Evolutionary conservation across 2,329 filamentous ascomycete genomes (phyloP).

Genomic region (Chaetomium olivaceum): DNA sequence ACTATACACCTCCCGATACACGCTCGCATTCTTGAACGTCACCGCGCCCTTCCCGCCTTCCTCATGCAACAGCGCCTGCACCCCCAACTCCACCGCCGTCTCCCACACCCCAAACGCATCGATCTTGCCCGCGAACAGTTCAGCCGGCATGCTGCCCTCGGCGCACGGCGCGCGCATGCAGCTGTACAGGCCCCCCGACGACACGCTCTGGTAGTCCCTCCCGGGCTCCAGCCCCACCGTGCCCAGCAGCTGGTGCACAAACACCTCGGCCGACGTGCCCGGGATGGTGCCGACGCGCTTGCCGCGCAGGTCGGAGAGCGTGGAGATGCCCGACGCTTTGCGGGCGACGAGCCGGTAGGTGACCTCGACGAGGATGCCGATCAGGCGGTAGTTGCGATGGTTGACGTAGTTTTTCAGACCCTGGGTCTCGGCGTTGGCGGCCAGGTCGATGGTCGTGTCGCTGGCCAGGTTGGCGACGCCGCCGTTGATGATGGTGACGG

Average conservation of each 20-base stretch:
- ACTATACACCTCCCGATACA: constrained; percentile 41
- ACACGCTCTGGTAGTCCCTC: constrained; percentile 36
- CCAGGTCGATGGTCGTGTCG: constrained; percentile 36
- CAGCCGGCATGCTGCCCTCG: constrained; percentile 34
- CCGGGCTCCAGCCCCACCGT: constrained; percentile 33
- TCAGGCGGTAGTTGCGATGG: constrained; percentile 37
- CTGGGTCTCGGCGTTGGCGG: constrained; percentile 41
- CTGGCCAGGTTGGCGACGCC: constrained; percentile 36
- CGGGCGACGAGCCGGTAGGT: constrained; percentile 40
- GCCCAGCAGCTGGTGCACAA: constrained; percentile 36
- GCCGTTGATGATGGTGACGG: constrained; percentile 34
- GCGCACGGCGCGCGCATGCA: constrained; percentile 38
- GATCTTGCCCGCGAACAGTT: constrained; percentile 34
- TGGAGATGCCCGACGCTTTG: constrained; percentile 33
- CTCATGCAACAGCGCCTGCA: constrained; percentile 28
- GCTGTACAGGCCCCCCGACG: constrained; percentile 30
- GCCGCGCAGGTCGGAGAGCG: constrained; percentile 36
- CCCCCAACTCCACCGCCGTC: constrained; percentile 38
- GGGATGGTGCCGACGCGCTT: constrained; percentile 38
- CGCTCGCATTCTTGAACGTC: constrained; percentile 36
- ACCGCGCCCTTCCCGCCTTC: constrained; percentile 30
- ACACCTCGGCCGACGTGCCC: constrained; percentile 39
- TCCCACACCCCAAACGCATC: constrained; percentile 42
- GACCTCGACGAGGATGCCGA: constrained; percentile 39
- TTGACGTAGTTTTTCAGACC: constrained; percentile 37